Evolutionary conservation across 352 stramenopile genomes (phyloP).

Genomic region (Peronospora tabacina): DNA sequence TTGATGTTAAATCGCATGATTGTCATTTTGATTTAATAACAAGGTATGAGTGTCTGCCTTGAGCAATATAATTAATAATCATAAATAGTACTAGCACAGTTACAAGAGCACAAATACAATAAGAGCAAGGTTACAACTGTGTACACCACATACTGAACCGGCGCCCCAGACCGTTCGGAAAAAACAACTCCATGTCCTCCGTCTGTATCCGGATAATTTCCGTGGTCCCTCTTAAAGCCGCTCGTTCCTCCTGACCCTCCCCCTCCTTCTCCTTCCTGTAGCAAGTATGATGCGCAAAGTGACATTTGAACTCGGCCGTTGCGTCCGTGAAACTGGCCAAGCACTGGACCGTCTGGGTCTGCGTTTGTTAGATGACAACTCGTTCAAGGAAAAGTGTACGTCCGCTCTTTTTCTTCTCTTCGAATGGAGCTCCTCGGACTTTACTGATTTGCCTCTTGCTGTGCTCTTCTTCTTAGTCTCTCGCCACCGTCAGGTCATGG

Average conservation of each 20-base stretch:
- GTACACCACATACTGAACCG: background rate
- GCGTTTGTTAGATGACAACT: conserved; percentile 75
- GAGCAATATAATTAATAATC: too few species aligned
- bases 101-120: too few species aligned
- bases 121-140: background rate
- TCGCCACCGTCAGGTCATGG: conserved; percentile 90
- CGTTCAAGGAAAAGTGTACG: conserved; percentile 89
- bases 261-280: conserved; percentile 19
- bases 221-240: conserved; percentile 29
- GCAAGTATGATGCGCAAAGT: conserved; percentile 82
- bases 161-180: conserved; percentile 15
- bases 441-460: background rate
- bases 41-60: too few species aligned
- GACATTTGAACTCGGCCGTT: conserved; percentile 86
- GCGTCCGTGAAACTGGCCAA: conserved; percentile 94
- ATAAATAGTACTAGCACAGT: too few species aligned
- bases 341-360: conserved; percentile 91
- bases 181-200: background rate
- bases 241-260: conserved; percentile 13
- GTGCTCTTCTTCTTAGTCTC: conserved; percentile 51
- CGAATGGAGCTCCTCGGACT: background rate
- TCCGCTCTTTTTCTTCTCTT: background rate
- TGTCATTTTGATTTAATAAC: too few species aligned
- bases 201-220: conserved; percentile 19
- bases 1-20: too few species aligned